These are phyloP conservation scores for Exserohilum turcica DNA, from an alignment of 2,329 filamentous ascomycete species.

Conservation along the genomic window DNA sequence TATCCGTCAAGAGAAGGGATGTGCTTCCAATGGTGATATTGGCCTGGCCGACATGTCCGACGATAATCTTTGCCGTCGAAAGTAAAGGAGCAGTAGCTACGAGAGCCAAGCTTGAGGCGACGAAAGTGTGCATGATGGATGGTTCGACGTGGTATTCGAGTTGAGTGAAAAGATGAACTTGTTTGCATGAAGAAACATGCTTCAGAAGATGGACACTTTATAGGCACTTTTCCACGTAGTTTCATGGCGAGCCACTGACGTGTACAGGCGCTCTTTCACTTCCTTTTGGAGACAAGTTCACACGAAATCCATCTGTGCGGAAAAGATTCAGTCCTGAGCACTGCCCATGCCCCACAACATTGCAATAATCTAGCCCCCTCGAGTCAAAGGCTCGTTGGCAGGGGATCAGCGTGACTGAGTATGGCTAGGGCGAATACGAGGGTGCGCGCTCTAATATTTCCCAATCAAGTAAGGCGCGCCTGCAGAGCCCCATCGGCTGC, in stretches of 20 bases:
- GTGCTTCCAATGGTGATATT: slow-evolving; percentile 16
- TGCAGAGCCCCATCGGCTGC: background rate
- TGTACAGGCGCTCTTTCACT: background rate
- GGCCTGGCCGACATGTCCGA: slow-evolving; percentile 9
- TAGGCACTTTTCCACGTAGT: background rate
- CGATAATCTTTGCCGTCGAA: slow-evolving; percentile 1
- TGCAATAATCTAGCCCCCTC: background rate
- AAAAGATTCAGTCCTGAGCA: background rate
- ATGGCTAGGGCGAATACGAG: background rate
- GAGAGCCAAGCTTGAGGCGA: background rate
- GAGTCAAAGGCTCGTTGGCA: background rate
- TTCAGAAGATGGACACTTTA: background rate
- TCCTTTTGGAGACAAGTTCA: background rate
- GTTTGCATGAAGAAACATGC: background rate
- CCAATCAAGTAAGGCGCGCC: background rate
- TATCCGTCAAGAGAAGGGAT: slow-evolving; percentile 21
- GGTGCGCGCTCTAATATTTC: background rate
- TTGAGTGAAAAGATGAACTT: background rate
- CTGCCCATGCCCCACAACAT: background rate
- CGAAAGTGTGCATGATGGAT: background rate
- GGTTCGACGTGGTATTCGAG: background rate
- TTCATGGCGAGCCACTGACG: no score
- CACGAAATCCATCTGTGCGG: no score
- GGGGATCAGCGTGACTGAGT: background rate
- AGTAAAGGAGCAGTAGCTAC: background rate